Percentiles rank a stretch among this genome's conserved stretches.
These are phyloP conservation scores for Ophiostoma sp. DNA, from an alignment of 2,329 filamentous ascomycete species.

Conservation along the genomic window DNA sequence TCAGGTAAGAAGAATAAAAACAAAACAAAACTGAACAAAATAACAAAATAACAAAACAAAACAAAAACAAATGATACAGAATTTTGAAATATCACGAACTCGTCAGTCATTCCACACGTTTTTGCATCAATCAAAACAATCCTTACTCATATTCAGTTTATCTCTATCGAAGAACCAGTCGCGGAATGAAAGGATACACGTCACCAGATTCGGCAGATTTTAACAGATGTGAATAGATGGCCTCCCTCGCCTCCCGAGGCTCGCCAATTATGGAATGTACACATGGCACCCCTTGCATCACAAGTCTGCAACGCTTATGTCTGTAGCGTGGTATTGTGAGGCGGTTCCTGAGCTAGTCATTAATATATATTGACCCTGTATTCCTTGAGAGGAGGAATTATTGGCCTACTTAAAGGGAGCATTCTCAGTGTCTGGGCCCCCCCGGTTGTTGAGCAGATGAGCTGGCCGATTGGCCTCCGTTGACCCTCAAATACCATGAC, in stretches of 20 bases:
- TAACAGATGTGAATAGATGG: background rate
- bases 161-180: background rate
- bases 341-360: background rate
- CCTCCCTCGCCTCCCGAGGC: background rate
- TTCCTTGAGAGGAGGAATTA: background rate
- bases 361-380: slow-evolving; percentile 13
- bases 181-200: background rate
- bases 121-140: background rate
- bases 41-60: too few species aligned
- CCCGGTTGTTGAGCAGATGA: too few species aligned
- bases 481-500: background rate
- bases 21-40: too few species aligned
- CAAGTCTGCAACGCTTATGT: background rate
- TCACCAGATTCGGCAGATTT: background rate
- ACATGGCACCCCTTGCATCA: slow-evolving; percentile 9
- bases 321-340: background rate
- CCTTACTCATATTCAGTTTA: background rate
- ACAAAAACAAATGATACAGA: too few species aligned
- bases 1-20: too few species aligned
- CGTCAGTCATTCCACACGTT: too few species aligned
- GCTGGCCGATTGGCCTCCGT: background rate
- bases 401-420: background rate
- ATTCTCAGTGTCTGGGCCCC: background rate
- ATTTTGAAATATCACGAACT: too few species aligned
- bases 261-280: background rate